phyloP scores from a whole-genome alignment of 331 rosid species.

The Dryas integrifolia region DNA sequence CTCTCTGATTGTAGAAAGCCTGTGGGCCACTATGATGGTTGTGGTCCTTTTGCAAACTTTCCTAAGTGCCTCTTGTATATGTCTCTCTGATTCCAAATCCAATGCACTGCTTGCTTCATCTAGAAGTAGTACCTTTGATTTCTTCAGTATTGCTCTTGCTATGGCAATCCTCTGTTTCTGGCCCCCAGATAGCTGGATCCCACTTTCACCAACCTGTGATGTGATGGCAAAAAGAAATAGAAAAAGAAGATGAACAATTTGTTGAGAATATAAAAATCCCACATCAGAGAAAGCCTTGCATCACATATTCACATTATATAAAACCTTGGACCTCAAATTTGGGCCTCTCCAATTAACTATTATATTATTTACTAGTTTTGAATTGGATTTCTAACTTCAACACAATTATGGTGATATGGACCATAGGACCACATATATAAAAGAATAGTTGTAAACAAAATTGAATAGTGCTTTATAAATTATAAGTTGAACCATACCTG shows the following conservation, averaged over 20 bases:
- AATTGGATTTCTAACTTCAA: too few relatives aligned
- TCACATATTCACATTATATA: too few relatives aligned
- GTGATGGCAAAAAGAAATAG: not conserved
- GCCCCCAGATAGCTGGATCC: slow-evolving; percentile 78
- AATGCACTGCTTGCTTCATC: slow-evolving; percentile 96
- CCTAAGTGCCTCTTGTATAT: slow-evolving; percentile 65
- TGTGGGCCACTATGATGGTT: slow-evolving; percentile 72
- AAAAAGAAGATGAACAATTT: too few relatives aligned
- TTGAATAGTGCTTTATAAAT: not conserved
- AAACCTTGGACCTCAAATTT: too few relatives aligned
- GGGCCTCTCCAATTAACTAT: too few relatives aligned
- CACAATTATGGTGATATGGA: not conserved
- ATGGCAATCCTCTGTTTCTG: slow-evolving; percentile 84
- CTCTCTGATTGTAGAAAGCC: slow-evolving; percentile 65
- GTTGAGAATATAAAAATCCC: too few relatives aligned
- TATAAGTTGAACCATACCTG: slow-evolving; percentile 46
- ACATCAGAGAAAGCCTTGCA: too few relatives aligned
- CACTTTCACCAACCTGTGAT: slow-evolving; percentile 67
- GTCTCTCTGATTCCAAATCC: slow-evolving; percentile 79
- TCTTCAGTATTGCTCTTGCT: slow-evolving; percentile 81
- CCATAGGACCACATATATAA: not conserved
- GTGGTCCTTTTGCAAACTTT: slow-evolving; percentile 55
- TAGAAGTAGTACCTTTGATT: slow-evolving; percentile 61
- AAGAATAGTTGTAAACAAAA: not conserved
- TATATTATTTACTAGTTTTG: too few relatives aligned